Base-by-base conservation (phyloP, 2,329 filamentous ascomycete species). In the Huntiella decipiens region DNA sequence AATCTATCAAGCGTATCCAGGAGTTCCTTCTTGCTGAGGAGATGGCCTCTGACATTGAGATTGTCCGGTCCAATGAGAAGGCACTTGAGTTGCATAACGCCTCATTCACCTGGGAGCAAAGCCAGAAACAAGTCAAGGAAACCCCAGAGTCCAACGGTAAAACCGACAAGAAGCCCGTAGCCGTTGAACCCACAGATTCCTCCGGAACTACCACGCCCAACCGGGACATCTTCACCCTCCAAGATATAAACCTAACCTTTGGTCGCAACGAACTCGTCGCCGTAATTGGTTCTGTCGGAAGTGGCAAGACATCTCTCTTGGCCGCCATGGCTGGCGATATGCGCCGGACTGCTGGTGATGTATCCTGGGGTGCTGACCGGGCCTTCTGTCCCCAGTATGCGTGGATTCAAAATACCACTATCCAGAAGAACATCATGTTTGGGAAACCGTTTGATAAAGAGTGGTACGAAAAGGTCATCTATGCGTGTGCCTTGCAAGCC, bases 331-430 rank as follows among this genome's bases (percentile, higher is more conserved):
- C 87, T 1, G 88, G 91, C 17, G 88, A 96, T 52, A 96, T 96
- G 88, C 77, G 86, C 38, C 81, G 79, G 58, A 92, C 82, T 0
- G 65, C 63, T 3, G 86, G 86, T 8, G 70, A 79, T 34, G 71
- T 92, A 4, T 71, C 74, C 0, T 71, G 91, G 53, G 83, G 87
- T 36, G 84, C 84, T 0, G 79, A 77, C 3, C 71, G 87, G 51
- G 84, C 88, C 0, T 95, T 94, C 55, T 96, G 91, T 53, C 88
- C 88, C 0, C 88, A 98, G 58, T 94, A 94, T 56, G 84, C 91
- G 0, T 98, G 91, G 91, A 94, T 98, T 42, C 88, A 96, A 57
- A 96, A 96, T 56, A 71, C 85, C 0, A 83, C 80, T 1, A 73
- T 96, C 3, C 77, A 76, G 51, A 76, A 94, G 32, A 98, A 98